Evolutionary conservation across 2,329 filamentous ascomycete genomes (phyloP), one percentile per base, ranked within the genome.

Genomic region (Ceratocystis destructans): DNA sequence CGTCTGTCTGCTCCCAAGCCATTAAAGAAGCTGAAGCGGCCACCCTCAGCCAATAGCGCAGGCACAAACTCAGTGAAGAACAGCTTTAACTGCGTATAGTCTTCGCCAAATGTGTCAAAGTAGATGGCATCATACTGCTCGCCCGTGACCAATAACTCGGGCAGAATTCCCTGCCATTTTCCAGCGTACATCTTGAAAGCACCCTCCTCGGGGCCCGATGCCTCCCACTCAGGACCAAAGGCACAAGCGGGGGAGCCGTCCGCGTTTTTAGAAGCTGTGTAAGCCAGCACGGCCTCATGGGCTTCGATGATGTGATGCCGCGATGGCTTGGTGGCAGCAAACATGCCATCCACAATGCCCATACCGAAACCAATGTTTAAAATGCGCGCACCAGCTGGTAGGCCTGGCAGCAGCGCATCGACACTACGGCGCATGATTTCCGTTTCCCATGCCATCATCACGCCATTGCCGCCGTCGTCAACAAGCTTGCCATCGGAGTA

Each of bases 31-130:
- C 92, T 87, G 73, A 95, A 96, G 7, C 87, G 82, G 68, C 92
- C 88, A 3, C 82, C 76, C 25, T 81, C 79, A 70, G 89, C 86
- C 59, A 99, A 78, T 65, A 97, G 75, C 0, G 85, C 87, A 41
- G 94, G 89, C 10, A 97, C 86, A 71, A 88, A 85, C 74, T 97
- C 94, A 1, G 83, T 87, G 74, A 97, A 96, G 78, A 97, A 96
- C 68, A 86, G 80, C 61, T 87, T 87, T 33, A 97, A 83, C 74
- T 93, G 89, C 1, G 80, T 79, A 76, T 97, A 99, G 69, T 94
- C 89, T 77, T 99, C 94, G 5, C 91, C 94, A 75, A 97, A 97
- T 0, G 94, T 99, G 73, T 99, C 94, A 73, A 96, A 97, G 78
- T 97, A 99, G 70, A 99, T 90, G 33, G 87, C 89, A 73, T 96